A percentile compares a stretch with the other conserved stretches of the same genome.
phyloP scores from a whole-genome alignment of 805 yeast genomes.

The Vanderwaltozyma tropicalis region DNA sequence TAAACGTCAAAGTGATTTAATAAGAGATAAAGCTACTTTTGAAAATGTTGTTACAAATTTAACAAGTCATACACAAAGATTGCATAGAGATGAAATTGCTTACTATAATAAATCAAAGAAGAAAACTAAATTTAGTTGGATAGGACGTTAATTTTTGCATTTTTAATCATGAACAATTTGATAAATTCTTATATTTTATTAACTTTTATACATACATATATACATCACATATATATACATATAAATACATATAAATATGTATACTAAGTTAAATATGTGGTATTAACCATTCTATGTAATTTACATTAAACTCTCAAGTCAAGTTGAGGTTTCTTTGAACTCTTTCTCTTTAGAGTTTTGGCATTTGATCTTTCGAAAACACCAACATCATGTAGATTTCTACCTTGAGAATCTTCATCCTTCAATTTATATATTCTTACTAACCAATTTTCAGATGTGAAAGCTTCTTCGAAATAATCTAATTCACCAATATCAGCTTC shows the following conservation, averaged over 20 bases:
- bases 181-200: neutral
- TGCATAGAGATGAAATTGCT: slow-evolving; percentile 43
- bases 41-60: slow-evolving; percentile 83
- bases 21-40: slow-evolving; percentile 61
- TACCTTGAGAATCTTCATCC: slow-evolving; percentile 77
- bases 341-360: slow-evolving; percentile 30
- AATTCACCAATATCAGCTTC: slow-evolving; percentile 40
- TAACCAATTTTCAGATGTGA: slow-evolving; percentile 92
- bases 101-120: slow-evolving; percentile 27
- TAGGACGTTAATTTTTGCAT: slow-evolving; percentile 1
- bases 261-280: neutral
- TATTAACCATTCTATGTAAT: too few relatives aligned
- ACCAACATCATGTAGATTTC: slow-evolving; percentile 55
- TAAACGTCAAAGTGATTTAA: slow-evolving; percentile 35
- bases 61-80: slow-evolving; percentile 81
- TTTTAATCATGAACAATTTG: neutral
- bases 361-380: slow-evolving; percentile 35
- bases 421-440: slow-evolving; percentile 90
- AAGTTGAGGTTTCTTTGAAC: slow-evolving; percentile 43
- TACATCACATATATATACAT: neutral
- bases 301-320: slow-evolving; percentile 34
- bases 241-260: neutral
- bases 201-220: neutral
- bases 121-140: slow-evolving; percentile 13
- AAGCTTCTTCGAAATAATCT: slow-evolving; percentile 83